phyloP scores from a whole-genome alignment of 2,329 filamentous ascomycete species.

The Trichoderma simmonsii region DNA sequence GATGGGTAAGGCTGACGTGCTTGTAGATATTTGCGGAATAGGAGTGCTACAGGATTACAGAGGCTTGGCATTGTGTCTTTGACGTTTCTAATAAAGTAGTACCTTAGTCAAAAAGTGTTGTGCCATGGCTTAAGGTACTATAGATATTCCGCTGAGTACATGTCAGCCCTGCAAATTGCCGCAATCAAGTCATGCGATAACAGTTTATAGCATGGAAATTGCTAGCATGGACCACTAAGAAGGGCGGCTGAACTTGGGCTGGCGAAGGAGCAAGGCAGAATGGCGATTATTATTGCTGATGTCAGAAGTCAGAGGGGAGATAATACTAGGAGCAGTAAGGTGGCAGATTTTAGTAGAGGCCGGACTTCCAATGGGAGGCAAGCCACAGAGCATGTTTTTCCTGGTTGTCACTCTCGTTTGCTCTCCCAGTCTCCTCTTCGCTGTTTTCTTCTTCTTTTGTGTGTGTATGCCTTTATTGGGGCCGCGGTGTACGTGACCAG shows the following conservation, averaged over 20 bases:
- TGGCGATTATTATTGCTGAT: not conserved
- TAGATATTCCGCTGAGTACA: not conserved
- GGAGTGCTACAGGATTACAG: not conserved
- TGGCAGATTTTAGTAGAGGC: not conserved
- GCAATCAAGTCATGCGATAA: not conserved
- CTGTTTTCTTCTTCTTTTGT: not conserved
- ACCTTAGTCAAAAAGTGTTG: not conserved
- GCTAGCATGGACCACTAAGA: not conserved
- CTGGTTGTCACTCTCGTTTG: not conserved
- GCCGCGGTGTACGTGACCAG: not conserved
- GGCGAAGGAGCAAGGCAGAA: not conserved
- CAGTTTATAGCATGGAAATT: not conserved
- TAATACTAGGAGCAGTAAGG: not conserved
- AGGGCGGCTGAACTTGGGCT: not conserved
- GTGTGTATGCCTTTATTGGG: not conserved
- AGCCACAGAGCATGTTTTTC: not conserved
- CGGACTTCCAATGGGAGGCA: not conserved
- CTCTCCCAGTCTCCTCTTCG: not conserved
- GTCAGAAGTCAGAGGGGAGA: conserved; percentile 4
- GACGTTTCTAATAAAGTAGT: not conserved
- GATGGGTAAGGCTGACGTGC: not conserved
- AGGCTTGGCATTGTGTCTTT: not conserved
- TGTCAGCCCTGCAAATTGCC: not conserved
- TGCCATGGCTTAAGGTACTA: not conserved
- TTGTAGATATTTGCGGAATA: not conserved